These are phyloP conservation scores for Rhodotorula toruloides DNA, from an alignment of 768 basidiomycete species.

Conservation along the genomic window DNA sequence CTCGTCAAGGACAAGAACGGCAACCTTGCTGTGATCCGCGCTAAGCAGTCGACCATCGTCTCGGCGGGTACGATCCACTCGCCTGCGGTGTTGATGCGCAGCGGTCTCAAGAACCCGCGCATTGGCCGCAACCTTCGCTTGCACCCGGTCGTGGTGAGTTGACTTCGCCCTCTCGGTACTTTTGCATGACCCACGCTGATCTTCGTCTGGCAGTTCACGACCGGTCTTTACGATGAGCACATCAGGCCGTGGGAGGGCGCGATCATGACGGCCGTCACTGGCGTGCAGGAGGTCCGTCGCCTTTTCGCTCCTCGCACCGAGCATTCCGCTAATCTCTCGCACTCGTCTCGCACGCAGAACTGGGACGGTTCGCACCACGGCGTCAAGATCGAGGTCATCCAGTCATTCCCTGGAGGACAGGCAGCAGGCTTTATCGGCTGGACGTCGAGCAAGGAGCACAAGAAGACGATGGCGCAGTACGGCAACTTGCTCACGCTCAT, in stretches of 20 bases:
- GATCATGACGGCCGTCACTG: conserved; percentile 44
- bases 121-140: conserved; percentile 44
- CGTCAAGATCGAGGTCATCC: conserved; percentile 43
- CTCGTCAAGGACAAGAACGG: conserved; percentile 25
- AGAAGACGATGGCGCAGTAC: conserved; percentile 32
- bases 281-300: conserved; percentile 40
- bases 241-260: conserved; percentile 44
- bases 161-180: not conserved
- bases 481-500: conserved; percentile 38
- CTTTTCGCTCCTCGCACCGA: conserved; percentile 38
- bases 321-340: conserved; percentile 38
- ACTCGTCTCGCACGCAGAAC: conserved; percentile 32
- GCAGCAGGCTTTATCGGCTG: conserved; percentile 27
- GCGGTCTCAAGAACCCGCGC: conserved; percentile 41
- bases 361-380: conserved; percentile 42
- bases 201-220: conserved; percentile 15
- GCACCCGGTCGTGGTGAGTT: conserved; percentile 38
- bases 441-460: conserved; percentile 33
- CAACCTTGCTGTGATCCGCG: conserved; percentile 20
- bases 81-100: conserved; percentile 42
- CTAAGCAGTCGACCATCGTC: conserved; percentile 39
- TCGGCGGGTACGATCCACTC: conserved; percentile 42
- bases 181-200: no score
- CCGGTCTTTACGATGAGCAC: conserved; percentile 39
- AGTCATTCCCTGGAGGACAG: conserved; percentile 32